Conservation (phyloP, 495 filamentous ascomycete genomes). For the Hyaloscypha variabilis region DNA sequence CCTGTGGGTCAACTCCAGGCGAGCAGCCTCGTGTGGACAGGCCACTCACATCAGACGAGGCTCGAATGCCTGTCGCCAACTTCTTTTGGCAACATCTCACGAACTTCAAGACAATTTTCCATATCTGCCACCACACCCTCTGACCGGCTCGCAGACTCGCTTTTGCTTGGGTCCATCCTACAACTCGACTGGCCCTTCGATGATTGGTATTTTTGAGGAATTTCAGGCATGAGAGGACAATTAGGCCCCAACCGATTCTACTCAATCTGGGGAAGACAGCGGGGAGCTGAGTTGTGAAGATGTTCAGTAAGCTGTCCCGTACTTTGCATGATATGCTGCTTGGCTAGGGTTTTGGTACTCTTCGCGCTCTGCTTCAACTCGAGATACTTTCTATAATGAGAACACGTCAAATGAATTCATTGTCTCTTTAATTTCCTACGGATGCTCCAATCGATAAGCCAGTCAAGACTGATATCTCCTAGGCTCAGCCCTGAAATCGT, state of each 20-base stretch:
- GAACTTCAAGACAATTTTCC: background rate
- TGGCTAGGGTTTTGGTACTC: no score
- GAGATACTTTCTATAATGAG: background rate
- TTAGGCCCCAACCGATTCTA: constrained; percentile 1
- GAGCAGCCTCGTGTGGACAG: constrained; percentile 18
- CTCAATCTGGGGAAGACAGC: background rate
- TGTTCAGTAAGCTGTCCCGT: constrained; percentile 25
- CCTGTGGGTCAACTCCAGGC: background rate
- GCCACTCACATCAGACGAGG: constrained; percentile 11
- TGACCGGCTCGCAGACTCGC: background rate
- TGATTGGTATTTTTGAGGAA: background rate
- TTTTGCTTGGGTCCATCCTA: background rate
- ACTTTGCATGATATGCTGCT: no score
- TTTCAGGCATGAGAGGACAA: background rate
- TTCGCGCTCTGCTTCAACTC: background rate
- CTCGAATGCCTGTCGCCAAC: background rate
- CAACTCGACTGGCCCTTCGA: background rate
- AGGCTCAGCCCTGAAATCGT: constrained; percentile 80
- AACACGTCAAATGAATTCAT: background rate
- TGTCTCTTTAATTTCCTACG: background rate
- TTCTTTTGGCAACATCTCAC: background rate
- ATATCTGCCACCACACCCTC: background rate
- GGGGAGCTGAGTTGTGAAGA: constrained; percentile 32
- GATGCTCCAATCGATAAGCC: background rate
- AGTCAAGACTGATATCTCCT: constrained; percentile 28